Conservation (phyloP, 2,329 filamentous ascomycete species). For the Diplodia scrobiculata region DNA sequence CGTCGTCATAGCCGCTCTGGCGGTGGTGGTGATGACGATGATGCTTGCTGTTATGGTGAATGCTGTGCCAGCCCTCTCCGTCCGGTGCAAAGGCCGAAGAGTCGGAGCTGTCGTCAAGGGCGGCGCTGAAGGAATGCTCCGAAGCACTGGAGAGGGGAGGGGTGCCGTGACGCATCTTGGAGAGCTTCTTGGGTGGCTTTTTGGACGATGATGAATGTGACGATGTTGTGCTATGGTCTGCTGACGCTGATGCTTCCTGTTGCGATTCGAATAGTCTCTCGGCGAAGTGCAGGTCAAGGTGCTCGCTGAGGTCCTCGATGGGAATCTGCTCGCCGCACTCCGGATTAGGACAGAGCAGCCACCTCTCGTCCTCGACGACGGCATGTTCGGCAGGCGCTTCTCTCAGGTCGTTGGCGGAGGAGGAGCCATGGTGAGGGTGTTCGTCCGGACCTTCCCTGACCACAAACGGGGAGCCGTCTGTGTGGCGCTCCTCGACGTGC, state of each 20-base stretch:
- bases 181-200: constrained; percentile 39
- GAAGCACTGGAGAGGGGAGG: constrained; percentile 29
- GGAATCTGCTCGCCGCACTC: constrained; percentile 50
- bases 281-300: constrained; percentile 50
- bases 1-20: constrained; percentile 25
- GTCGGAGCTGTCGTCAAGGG: constrained; percentile 30
- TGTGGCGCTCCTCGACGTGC: constrained; percentile 48
- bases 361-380: constrained; percentile 29
- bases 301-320: constrained; percentile 50
- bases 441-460: constrained; percentile 34
- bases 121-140: constrained; percentile 36
- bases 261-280: constrained; percentile 40
- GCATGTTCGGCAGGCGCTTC: background rate
- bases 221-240: constrained; percentile 16
- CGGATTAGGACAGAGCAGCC: constrained; percentile 46
- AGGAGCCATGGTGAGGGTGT: constrained; percentile 31
- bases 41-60: constrained; percentile 8
- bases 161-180: constrained; percentile 35
- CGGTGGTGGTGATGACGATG: background rate
- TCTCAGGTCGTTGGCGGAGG: background rate
- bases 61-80: constrained; percentile 16
- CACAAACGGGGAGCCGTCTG: constrained; percentile 44
- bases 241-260: constrained; percentile 7
- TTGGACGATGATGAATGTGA: constrained; percentile 35
- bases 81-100: constrained; percentile 31